These are phyloP conservation scores for Spencermartinsiella ligniputridi DNA, from an alignment of 1,139 yeast species.

Conservation along the genomic window DNA sequence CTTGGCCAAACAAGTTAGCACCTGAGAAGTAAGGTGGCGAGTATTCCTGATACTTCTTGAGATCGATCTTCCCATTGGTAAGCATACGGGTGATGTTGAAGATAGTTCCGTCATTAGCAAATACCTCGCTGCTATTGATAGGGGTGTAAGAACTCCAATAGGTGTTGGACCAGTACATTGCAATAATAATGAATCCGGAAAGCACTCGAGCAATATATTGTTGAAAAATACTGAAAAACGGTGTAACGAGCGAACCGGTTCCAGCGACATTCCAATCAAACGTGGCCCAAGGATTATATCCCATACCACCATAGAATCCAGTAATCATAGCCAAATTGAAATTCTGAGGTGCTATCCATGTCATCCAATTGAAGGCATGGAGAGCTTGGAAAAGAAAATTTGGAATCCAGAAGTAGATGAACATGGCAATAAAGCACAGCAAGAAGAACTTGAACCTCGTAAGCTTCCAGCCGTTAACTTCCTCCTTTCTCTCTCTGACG, in stretches of 20 bases:
- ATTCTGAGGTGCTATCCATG: conserved; percentile 57
- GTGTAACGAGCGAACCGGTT: conserved; percentile 33
- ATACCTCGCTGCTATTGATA: conserved; percentile 45
- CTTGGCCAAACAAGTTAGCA: conserved; percentile 36
- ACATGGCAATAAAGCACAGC: conserved; percentile 36
- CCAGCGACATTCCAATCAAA: conserved; percentile 49
- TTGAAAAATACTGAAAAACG: conserved; percentile 44
- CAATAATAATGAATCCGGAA: conserved; percentile 37
- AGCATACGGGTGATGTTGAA: conserved; percentile 42
- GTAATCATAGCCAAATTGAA: conserved; percentile 50
- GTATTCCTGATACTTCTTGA: conserved; percentile 27
- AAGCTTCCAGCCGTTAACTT: conserved; percentile 49
- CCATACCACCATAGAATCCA: conserved; percentile 51
- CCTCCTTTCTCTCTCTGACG: conserved; percentile 29
- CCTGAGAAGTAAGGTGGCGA: conserved; percentile 43
- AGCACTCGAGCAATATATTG: conserved; percentile 40
- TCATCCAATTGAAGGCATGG: conserved; percentile 54
- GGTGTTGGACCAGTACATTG: conserved; percentile 49
- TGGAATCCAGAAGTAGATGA: conserved; percentile 57
- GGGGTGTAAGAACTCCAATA: conserved; percentile 51
- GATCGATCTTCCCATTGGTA: conserved; percentile 33
- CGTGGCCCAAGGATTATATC: conserved; percentile 49
- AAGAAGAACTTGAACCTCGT: conserved; percentile 46
- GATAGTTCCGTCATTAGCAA: conserved; percentile 42
- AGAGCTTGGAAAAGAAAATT: conserved; percentile 46